Evolutionary conservation across 768 basidiomycete genomes (phyloP).

Genomic region (Hemileccinum rubropunctum): DNA sequence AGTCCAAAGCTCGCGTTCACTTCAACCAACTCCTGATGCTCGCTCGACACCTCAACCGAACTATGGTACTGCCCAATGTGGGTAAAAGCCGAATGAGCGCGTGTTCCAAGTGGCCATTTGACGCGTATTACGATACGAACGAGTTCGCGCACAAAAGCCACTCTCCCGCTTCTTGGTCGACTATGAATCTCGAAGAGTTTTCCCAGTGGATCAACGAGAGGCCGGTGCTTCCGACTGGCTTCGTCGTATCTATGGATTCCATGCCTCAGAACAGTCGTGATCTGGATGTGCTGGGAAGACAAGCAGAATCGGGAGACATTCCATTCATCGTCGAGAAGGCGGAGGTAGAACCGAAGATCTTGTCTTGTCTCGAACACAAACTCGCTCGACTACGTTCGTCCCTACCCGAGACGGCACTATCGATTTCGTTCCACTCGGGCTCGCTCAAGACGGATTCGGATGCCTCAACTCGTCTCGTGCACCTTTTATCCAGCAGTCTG

Average conservation of each 20-base stretch:
- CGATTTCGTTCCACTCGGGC: constrained; percentile 7
- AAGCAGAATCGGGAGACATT: not conserved
- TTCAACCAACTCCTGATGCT: constrained; percentile 50
- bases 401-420: constrained; percentile 4
- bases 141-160: constrained; percentile 2
- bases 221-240: constrained; percentile 27
- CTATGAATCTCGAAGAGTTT: constrained; percentile 40
- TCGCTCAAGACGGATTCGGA: not conserved
- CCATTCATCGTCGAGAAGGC: constrained; percentile 4
- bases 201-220: constrained; percentile 36
- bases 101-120: constrained; percentile 50
- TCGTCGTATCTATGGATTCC: constrained; percentile 36
- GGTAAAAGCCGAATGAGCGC: constrained; percentile 51
- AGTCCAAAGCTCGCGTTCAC: constrained; percentile 56
- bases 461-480: constrained; percentile 14
- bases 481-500: constrained; percentile 15
- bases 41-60: constrained; percentile 49
- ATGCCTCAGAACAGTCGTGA: constrained; percentile 12
- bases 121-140: constrained; percentile 46
- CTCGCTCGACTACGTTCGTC: constrained; percentile 13
- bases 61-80: constrained; percentile 60
- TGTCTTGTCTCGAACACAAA: constrained; percentile 21
- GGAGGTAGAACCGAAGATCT: constrained; percentile 10
- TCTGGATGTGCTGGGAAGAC: not conserved
- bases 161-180: constrained; percentile 3